These are phyloP conservation scores for Fusarium sp. DNA, from an alignment of 2,329 filamentous ascomycete species.

Conservation along the genomic window DNA sequence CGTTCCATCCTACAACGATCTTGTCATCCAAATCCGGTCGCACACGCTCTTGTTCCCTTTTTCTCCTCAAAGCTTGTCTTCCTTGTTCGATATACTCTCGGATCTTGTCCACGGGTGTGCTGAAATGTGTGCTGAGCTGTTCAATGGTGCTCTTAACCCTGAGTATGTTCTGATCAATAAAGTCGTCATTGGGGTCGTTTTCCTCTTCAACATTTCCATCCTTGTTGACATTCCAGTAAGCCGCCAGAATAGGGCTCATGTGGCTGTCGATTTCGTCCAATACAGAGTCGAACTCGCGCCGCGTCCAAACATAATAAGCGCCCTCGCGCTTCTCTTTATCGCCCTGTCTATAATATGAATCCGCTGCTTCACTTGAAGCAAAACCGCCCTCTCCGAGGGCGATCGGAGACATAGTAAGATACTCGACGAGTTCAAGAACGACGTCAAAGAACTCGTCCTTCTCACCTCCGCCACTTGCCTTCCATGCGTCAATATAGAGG, in stretches of 20 bases:
- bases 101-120: conserved; percentile 75
- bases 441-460: conserved; percentile 80
- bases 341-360: conserved; percentile 79
- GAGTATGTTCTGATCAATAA: conserved; percentile 92
- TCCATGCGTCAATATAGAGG: conserved; percentile 88
- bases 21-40: conserved; percentile 88
- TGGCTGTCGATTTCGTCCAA: conserved; percentile 63
- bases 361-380: conserved; percentile 89
- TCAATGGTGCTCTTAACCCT: conserved; percentile 74
- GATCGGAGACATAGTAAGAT: conserved; percentile 79
- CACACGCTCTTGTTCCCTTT: conserved; percentile 79
- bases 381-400: conserved; percentile 78
- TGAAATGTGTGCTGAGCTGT: conserved; percentile 80
- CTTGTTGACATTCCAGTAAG: conserved; percentile 84
- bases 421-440: conserved; percentile 86
- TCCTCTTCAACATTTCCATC: conserved; percentile 87
- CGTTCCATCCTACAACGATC: conserved; percentile 88
- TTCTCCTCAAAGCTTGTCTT: conserved; percentile 73
- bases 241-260: conserved; percentile 78
- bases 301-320: conserved; percentile 94
- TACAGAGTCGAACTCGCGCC: conserved; percentile 84
- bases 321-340: conserved; percentile 89
- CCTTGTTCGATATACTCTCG: conserved; percentile 74
- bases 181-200: conserved; percentile 91
- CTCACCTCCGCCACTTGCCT: conserved; percentile 61